Percentiles rank a stretch among this genome's conserved stretches.
phyloP scores from a whole-genome alignment of 2,329 filamentous ascomycete genomes.

The Xylariaceae sp. region DNA sequence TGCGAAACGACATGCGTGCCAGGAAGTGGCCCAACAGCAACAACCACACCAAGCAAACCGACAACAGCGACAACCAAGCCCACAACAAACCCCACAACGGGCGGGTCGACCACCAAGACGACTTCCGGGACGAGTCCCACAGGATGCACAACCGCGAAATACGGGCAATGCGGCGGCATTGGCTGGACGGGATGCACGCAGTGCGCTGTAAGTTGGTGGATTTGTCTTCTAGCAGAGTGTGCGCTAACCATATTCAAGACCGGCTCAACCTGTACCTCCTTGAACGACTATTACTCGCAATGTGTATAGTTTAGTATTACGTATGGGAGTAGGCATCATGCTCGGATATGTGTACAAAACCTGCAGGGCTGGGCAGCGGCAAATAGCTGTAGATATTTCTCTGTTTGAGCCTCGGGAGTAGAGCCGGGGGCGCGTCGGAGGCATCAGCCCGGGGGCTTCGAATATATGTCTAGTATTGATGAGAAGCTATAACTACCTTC shows the following conservation, averaged over 20 bases:
- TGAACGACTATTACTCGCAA: slow-evolving; percentile 31
- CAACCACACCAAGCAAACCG: slow-evolving; percentile 2
- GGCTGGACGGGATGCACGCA: slow-evolving; percentile 27
- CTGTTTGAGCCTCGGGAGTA: neutral
- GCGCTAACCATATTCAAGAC: slow-evolving; percentile 21
- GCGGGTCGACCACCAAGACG: too few relatives aligned
- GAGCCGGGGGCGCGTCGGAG: neutral
- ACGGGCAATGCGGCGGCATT: slow-evolving; percentile 28
- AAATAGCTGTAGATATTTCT: neutral
- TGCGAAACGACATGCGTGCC: slow-evolving; percentile 29
- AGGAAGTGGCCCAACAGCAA: slow-evolving; percentile 17
- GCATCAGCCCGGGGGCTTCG: neutral
- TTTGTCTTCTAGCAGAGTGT: neutral
- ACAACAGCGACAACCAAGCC: slow-evolving; percentile 8
- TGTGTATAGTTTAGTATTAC: slow-evolving; percentile 16
- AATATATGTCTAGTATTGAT: slow-evolving; percentile 6
- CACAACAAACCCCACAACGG: neutral
- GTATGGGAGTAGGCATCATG: neutral
- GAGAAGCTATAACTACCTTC: neutral
- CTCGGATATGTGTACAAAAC: neutral
- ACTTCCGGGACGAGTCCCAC: slow-evolving; percentile 9
- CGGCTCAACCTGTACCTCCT: slow-evolving; percentile 22
- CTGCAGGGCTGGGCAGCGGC: neutral
- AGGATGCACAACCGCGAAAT: slow-evolving; percentile 23
- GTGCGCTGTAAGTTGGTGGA: slow-evolving; percentile 25